phyloP scores from a whole-genome alignment of 1,284 basidiomycete genomes.

The Porodaedalea pini region DNA sequence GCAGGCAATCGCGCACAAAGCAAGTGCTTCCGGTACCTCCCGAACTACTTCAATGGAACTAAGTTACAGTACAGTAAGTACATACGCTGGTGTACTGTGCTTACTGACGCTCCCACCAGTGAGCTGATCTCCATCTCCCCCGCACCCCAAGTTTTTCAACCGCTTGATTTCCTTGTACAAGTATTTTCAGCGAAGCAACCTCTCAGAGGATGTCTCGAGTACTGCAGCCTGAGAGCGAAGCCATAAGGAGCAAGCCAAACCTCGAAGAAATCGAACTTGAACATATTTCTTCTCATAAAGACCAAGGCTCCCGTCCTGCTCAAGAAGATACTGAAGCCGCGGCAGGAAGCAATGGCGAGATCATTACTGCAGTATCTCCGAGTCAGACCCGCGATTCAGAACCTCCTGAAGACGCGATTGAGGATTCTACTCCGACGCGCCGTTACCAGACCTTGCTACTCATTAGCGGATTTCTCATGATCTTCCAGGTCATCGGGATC shows the following conservation, averaged over 20 bases:
- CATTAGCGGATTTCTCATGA: constrained; percentile 41
- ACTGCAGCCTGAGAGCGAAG: neutral
- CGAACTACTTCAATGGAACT: too few relatives aligned
- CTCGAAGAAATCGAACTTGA: neutral
- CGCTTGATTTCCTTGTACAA: too few relatives aligned
- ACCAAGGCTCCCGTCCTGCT: neutral
- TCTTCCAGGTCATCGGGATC: constrained; percentile 43
- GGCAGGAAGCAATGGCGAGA: neutral
- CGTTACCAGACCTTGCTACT: constrained; percentile 38
- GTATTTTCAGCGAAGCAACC: neutral
- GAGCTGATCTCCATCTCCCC: too few relatives aligned
- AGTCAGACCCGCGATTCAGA: neutral
- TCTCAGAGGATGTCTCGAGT: neutral
- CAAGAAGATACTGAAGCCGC: neutral
- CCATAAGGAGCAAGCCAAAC: neutral
- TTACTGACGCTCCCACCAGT: too few relatives aligned
- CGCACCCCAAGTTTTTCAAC: too few relatives aligned
- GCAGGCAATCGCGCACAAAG: too few relatives aligned
- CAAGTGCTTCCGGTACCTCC: too few relatives aligned
- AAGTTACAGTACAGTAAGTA: too few relatives aligned
- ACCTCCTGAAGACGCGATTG: constrained; percentile 7
- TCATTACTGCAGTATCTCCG: neutral
- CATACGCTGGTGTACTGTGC: too few relatives aligned
- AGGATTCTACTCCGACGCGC: constrained; percentile 26
- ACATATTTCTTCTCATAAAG: neutral